phyloP scores from a whole-genome alignment of 306 rosid species.

The Quercus robur region DNA sequence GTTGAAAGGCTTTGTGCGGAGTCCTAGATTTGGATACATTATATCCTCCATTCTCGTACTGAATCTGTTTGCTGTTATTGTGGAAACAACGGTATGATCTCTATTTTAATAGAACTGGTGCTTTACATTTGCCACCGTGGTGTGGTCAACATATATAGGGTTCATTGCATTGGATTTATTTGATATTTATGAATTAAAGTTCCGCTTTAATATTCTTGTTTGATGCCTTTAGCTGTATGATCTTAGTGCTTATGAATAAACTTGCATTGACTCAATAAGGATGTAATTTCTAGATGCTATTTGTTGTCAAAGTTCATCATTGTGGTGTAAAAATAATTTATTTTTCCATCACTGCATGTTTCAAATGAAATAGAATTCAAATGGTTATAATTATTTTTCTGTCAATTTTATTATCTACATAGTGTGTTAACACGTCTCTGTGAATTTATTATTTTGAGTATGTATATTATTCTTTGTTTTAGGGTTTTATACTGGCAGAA shows the following conservation, averaged over 20 bases:
- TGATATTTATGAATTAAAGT: neutral
- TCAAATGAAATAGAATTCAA: neutral
- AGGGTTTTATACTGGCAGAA: neutral
- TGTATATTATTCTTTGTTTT: neutral
- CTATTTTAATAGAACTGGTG: slow-evolving; percentile 3
- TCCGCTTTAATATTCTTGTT: neutral
- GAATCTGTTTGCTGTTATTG: slow-evolving; percentile 73
- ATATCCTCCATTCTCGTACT: slow-evolving; percentile 74
- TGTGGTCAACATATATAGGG: slow-evolving; percentile 3
- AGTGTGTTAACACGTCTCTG: neutral
- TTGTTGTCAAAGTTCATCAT: slow-evolving; percentile 4
- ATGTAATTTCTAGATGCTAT: slow-evolving; percentile 7
- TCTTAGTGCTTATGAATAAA: neutral
- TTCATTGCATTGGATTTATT: neutral
- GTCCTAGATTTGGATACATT: slow-evolving; percentile 77
- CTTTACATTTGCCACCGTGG: slow-evolving; percentile 1
- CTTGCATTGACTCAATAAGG: slow-evolving; percentile 11
- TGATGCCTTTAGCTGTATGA: neutral
- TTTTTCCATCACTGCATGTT: neutral
- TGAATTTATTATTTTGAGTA: neutral
- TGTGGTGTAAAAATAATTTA: neutral
- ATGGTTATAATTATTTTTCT: neutral
- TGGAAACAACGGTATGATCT: slow-evolving; percentile 90
- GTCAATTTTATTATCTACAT: neutral
- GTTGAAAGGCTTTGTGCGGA: slow-evolving; percentile 68